A percentile compares a stretch with the other conserved stretches of the same genome.
These are phyloP conservation scores for Russula olivacea DNA, from an alignment of 768 basidiomycete genomes.

Conservation along the genomic window DNA sequence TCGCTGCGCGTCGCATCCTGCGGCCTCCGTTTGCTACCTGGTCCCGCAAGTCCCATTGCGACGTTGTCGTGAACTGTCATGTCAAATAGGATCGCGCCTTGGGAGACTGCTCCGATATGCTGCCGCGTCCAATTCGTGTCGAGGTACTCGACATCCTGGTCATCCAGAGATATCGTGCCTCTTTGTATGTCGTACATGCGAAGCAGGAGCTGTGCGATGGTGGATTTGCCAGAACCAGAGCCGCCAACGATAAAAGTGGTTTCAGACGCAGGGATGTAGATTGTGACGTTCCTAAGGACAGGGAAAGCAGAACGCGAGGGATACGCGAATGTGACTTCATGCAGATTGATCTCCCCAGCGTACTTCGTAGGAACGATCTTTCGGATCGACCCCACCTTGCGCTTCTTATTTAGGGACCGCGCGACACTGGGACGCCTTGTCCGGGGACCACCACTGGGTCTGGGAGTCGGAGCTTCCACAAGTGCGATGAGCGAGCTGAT, in stretches of 20 bases:
- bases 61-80: constrained; percentile 81
- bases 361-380: constrained; percentile 63
- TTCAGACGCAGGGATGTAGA: constrained; percentile 67
- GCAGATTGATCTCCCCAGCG: constrained; percentile 62
- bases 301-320: constrained; percentile 61
- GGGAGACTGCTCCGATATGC: constrained; percentile 72
- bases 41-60: constrained; percentile 63
- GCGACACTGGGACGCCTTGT: constrained; percentile 24
- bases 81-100: constrained; percentile 76
- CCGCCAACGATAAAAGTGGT: constrained; percentile 77
- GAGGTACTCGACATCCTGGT: constrained; percentile 70
- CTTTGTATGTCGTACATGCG: constrained; percentile 62
- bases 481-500: constrained; percentile 64
- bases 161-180: constrained; percentile 75
- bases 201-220: constrained; percentile 57
- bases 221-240: constrained; percentile 76
- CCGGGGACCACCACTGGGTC: constrained; percentile 16
- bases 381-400: constrained; percentile 39
- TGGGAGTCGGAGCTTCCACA: constrained; percentile 38
- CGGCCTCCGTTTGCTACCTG: constrained; percentile 35
- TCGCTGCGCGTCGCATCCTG: constrained; percentile 56
- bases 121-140: constrained; percentile 62
- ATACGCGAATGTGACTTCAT: constrained; percentile 61
- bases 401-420: constrained; percentile 33
- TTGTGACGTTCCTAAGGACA: constrained; percentile 51